Evolutionary conservation across 306 rosid species (phyloP), one percentile per base, ranked within the genome.

Genomic region (Cucurbita ficifolia): DNA sequence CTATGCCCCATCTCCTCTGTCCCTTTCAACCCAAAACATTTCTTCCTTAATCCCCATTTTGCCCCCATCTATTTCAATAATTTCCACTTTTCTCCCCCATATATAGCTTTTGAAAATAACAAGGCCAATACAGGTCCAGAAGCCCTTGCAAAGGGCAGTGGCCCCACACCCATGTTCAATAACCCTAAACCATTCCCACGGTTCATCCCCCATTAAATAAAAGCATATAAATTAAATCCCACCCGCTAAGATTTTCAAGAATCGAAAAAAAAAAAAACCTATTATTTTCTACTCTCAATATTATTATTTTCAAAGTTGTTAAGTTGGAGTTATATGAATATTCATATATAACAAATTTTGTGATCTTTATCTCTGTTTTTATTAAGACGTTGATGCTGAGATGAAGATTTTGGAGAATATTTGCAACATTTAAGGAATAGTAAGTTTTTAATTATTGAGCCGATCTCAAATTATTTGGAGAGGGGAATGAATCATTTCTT

Each of bases 341-440:
- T 40, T 21, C n/a, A 65, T 21, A 65, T 43, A 22, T 64, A 64
- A 64, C 71, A 64, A 64, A 64, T 40, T 64, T 64, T 40, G 42
- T 64, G 48, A 64, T 67, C 45, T 62, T 62, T 59, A 33, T 52
- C 17, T 75, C 79, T 79, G 82, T 84, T 85, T 77, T 48, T 75
- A 71, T 38, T 53, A 1, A 54, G 83, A 83, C 83, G 82, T 82
- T 80, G 80, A 50, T 75, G 81, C 33, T 57, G 67, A 42, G 43
- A 52, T 55, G 70, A 80, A 78, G 88, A 82, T 82, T 50, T 68
- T 52, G 52, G 68, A 24, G 91, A 86, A 88, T 83, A 83, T 85
- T 71, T 76, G 84, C 79, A 69, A 49, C 81, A 80, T 78, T 76
- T 81, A 29, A 10, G n/a, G 35, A 72, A 14, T 24, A 38, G 49